Percentiles rank a stretch among this genome's conserved stretches.
These are phyloP conservation scores for Cephalotrichum gorgonifer DNA, from an alignment of 2,329 filamentous ascomycete species.

Conservation along the genomic window DNA sequence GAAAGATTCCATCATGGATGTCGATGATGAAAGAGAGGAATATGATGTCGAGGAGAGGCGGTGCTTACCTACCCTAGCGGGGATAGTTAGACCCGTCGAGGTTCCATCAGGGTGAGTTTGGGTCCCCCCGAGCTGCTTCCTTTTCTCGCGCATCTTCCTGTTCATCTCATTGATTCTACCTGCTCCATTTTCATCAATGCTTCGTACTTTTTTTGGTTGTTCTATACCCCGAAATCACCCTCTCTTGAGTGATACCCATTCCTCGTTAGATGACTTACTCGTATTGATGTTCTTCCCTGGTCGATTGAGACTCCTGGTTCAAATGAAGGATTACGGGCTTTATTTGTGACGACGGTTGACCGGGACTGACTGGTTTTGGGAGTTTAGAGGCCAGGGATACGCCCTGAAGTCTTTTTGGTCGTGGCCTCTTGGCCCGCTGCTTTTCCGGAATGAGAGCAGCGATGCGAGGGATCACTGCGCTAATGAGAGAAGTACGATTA, in stretches of 20 bases:
- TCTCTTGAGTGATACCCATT: too few relatives aligned
- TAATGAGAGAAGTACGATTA: conserved; percentile 55
- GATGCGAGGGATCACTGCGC: conserved; percentile 72
- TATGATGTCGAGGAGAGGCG: neutral
- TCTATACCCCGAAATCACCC: too few relatives aligned
- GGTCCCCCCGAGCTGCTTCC: too few relatives aligned
- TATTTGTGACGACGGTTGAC: too few relatives aligned
- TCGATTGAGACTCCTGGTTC: too few relatives aligned
- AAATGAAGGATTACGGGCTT: too few relatives aligned
- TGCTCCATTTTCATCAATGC: too few relatives aligned
- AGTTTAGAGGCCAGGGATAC: neutral
- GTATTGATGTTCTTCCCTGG: too few relatives aligned
- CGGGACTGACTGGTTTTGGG: neutral
- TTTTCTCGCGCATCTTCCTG: too few relatives aligned
- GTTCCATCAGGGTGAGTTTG: neutral
- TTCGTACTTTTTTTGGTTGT: too few relatives aligned
- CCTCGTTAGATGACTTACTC: too few relatives aligned
- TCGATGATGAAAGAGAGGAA: neutral
- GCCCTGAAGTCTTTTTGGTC: conserved; percentile 36
- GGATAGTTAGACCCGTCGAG: neutral
- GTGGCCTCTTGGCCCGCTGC: conserved; percentile 54
- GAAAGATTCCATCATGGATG: neutral
- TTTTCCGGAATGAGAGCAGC: conserved; percentile 65
- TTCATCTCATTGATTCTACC: too few relatives aligned
- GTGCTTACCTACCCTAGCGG: neutral